Percentiles rank a stretch among this genome's conserved stretches.
Evolutionary conservation across 2,329 filamentous ascomycete species (phyloP).

Genomic region (Nemania bipapillata): DNA sequence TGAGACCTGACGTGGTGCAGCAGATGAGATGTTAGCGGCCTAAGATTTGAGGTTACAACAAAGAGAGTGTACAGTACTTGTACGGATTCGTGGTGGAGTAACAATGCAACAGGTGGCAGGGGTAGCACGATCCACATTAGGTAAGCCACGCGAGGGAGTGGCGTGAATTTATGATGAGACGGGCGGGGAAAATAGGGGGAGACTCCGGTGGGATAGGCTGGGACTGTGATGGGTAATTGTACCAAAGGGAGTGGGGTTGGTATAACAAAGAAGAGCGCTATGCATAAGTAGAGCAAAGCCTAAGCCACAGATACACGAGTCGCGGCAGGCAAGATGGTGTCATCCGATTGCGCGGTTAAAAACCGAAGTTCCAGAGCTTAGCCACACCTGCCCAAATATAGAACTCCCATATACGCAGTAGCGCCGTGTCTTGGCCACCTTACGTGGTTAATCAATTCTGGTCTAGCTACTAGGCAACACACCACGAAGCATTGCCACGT

Average conservation of each 20-base stretch:
- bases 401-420: constrained; percentile 13
- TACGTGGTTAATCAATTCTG: background rate
- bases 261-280: background rate
- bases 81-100: background rate
- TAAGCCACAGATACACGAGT: constrained; percentile 10
- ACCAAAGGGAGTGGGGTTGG: background rate
- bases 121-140: background rate
- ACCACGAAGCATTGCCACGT: constrained; percentile 30
- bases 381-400: constrained; percentile 34
- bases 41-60: constrained; percentile 36
- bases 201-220: background rate
- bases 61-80: background rate
- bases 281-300: background rate
- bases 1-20: constrained; percentile 32
- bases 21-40: constrained; percentile 37
- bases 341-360: constrained; percentile 21
- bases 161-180: background rate
- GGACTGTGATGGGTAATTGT: background rate
- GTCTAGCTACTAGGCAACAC: constrained; percentile 37
- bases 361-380: constrained; percentile 17
- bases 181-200: background rate
- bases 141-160: background rate
- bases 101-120: background rate
- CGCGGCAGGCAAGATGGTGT: background rate
- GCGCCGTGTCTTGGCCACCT: background rate